Evolutionary conservation across 345 rosid species (phyloP), one percentile per base, ranked within the genome.

Genomic region (Conringia planisiliqua): DNA sequence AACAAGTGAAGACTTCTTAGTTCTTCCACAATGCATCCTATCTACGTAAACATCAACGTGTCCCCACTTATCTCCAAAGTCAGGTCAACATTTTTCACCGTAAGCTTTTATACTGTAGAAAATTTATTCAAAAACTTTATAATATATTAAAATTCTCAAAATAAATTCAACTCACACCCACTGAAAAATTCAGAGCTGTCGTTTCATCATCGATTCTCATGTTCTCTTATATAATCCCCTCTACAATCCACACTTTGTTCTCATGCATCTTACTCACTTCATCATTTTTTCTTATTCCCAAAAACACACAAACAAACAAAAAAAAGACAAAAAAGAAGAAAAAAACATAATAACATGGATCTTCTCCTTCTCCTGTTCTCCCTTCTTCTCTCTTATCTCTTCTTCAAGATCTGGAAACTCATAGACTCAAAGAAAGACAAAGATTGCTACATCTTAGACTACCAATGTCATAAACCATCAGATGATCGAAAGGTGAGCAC

Each of bases 381-480:
- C 36, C 43, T 84, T 36, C 65, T 84, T 29, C 14, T 83, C 26
- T 56, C 78, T 33, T 83, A 79, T 71, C 74, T 81, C 33, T 6
- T 75, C 29, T 77, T 79, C 77, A 63, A 55, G 70, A 36, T 85
- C 32, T 81, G 81, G 85, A 89, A 78, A 72, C 75, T 62, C 73
- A 18, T 83, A 42, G 79, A 76, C 35, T 77, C 68, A 38, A 85
- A 73, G 54, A 73, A 83, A 64, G 83, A 85, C 77, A 47, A 70
- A 68, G 81, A 85, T 51, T 89, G 95, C 70, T 87, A 84, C 83
- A 70, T 89, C 51, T 32, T 89, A 18, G 89, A 89, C 76, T 89
- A 83, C 77, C 85, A 89, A 63, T 81, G 86, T 55, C 75, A 78
- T 75, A 89, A 89, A 78, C 92, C 95, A 39, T 52, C 82, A 0